These are phyloP conservation scores for Coelastrella sp. DNA, from an alignment of 139 green algal genomes.

Conservation along the genomic window DNA sequence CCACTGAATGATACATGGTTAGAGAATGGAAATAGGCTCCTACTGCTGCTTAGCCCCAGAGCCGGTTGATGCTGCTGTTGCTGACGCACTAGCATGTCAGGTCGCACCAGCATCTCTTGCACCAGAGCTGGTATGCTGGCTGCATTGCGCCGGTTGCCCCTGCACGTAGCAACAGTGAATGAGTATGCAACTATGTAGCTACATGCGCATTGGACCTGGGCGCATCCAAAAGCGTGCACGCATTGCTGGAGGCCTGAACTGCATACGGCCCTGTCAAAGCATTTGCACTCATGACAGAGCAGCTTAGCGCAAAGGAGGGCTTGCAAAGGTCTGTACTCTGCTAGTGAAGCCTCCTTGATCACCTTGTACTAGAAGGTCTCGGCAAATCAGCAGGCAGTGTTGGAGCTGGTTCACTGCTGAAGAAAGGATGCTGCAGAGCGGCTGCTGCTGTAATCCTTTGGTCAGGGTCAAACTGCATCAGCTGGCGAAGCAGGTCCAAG, in stretches of 20 bases:
- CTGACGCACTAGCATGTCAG: background rate
- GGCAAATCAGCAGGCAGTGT: constrained; percentile 61
- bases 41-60: background rate
- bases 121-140: constrained; percentile 16
- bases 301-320: too few species aligned
- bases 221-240: too few species aligned
- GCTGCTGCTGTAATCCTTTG: constrained; percentile 62
- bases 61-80: constrained; percentile 17
- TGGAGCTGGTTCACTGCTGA: constrained; percentile 63
- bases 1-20: constrained; percentile 2
- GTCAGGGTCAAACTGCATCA: constrained; percentile 48
- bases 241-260: too few species aligned
- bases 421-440: constrained; percentile 84
- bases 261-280: too few species aligned
- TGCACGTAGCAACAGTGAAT: background rate
- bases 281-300: too few species aligned
- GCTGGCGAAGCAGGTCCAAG: constrained; percentile 54
- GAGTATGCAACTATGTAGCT: too few species aligned
- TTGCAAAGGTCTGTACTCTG: too few species aligned
- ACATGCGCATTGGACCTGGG: too few species aligned
- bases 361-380: constrained; percentile 25
- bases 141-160: background rate
- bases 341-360: background rate
- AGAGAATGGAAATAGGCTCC: constrained; percentile 12
- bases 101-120: constrained; percentile 33